Evolutionary conservation across 345 rosid species (phyloP), one percentile per base, ranked within the genome.

Genomic region (Bretschneidera sinensis): DNA sequence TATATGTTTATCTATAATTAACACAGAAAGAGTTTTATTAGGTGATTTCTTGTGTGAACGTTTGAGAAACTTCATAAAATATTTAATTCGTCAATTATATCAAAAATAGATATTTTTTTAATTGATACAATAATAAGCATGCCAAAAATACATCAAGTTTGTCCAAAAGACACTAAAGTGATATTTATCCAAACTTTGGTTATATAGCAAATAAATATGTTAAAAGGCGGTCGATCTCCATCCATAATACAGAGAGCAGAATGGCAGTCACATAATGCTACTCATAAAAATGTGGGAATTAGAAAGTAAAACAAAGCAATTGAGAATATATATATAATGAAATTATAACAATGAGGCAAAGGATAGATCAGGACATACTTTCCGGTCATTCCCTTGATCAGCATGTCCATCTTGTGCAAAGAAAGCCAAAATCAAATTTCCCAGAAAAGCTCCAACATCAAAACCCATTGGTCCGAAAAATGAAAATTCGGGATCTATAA

Each of bases 391-490:
- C 59, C 55, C 76, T 54, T 74, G 63, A 71, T 71, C 65, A 59
- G 95, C 79, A 35, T 90, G 92, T 17, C 99, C 97, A 66, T 87
- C 96, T 86, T 94, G 97, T 34, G 97, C 85, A 76, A 79, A 94
- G 81, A 79, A 94, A 18, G 97, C 86, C 64, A 94, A 69, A 67
- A 88, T 81, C 81, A 94, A 78, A 69, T 94, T 94, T 56, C 97
- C 99, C 35, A 94, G 55, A 77, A 62, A 94, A 65, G 99, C 97
- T 61, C 99, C 97, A 74, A 88, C 53, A 57, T 94, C 99, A 56
- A 76, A 94, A 21, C 96, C 99, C 95, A 86, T 94, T 2, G 99
- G 99, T 68, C 95, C 99, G 39, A 79, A 85, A 63, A 84, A 94
- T 35, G 89, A 82, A 73, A 90, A 94, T 72, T 94, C 97, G 15